Evolutionary conservation across 495 filamentous ascomycete species (phyloP), one percentile per base, ranked within the genome.

Genomic region (Aspergillus ostianus): DNA sequence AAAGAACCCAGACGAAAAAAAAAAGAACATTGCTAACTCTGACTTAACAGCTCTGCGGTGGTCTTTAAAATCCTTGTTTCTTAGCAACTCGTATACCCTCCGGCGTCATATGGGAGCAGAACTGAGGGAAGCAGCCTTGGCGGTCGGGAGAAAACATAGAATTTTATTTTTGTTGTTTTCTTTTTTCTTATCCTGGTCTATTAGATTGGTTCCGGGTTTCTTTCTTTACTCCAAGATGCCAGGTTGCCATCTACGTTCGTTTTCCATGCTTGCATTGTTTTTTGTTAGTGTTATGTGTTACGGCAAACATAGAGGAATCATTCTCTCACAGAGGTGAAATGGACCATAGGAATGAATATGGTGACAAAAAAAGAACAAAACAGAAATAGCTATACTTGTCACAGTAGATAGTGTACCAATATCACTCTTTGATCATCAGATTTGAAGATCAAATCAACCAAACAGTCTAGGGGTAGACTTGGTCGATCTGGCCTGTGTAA

Each of bases 61-160:
- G 76, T 58, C 61, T 73, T 19, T 79, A 79, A 68, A 72, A 67
- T 29, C 67, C 69, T 74, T 75, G 73, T 65, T 59, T 73, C 66
- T 79, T 77, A 77, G 73, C 73, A 41, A 70, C 71, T 73, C 73
- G 74, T 77, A 79, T 78, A 79, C 75, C 75, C 75, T 73, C 67
- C 67, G 74, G 77, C 74, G 70, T 78, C 73, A 67, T 73, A 69
- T 69, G 69, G 72, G 74, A 72, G 68, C 64, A 69, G 69, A 69
- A 71, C 68, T 62, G 61, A 68, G 70, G 70, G 73, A 68, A 73
- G 71, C 70, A 68, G 73, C 73, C 73, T 17, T 75, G 73, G 74
- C 69, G 71, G 65, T 58, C 68, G 71, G 69, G 75, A 68, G 69
- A 64, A 59, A 62, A 61, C 62, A 74, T 72, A 73, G 70, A 41